Base-by-base conservation (phyloP, 495 filamentous ascomycete genomes). In the Schizothecium vesticola region DNA sequence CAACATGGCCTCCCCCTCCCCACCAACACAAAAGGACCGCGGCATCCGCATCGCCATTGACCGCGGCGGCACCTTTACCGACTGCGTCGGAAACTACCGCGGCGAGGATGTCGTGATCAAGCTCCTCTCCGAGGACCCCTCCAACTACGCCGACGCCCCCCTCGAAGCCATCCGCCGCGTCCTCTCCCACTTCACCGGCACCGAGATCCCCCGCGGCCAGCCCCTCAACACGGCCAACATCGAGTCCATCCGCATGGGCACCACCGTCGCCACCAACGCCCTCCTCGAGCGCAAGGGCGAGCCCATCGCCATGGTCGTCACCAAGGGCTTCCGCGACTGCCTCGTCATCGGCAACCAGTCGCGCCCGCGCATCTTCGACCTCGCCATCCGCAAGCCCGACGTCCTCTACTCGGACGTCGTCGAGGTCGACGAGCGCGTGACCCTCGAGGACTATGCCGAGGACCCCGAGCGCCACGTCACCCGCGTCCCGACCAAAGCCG, bases 241-340 rank as follows among this genome's bases (percentile, higher is more conserved):
- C 72, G 85, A 92, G 64, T 91, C 89, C 56, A 91, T 95, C 65
- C 89, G 92, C 61, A 94, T 96, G 92, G 92, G 92, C 29, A 96
- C 92, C 22, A 96, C 92, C 3, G 92, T 96, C 26, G 92, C 92
- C 0, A 96, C 92, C 16, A 96, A 96, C 76, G 92, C 92, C 0
- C 79, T 99, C 66, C 83, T 99, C 1, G 96, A 99, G 79, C 80
- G 95, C 67, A 99, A 98, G 79, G 95, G 95, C 7, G 95, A 97
- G 78, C 88, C 88, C 72, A 96, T 96, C 68, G 95, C 90, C 3
- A 84, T 99, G 72, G 86, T 98, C 23, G 93, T 96, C 11, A 97
- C 96, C 2, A 91, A 92, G 75, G 95, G 95, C 0, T 99, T 99
- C 80, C 90, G 88, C 61, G 95, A 99, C 78, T 92, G 94, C 69